Evolutionary conservation across 2,329 filamentous ascomycete species (phyloP).

Genomic region (Amylocarpus encephaloides): DNA sequence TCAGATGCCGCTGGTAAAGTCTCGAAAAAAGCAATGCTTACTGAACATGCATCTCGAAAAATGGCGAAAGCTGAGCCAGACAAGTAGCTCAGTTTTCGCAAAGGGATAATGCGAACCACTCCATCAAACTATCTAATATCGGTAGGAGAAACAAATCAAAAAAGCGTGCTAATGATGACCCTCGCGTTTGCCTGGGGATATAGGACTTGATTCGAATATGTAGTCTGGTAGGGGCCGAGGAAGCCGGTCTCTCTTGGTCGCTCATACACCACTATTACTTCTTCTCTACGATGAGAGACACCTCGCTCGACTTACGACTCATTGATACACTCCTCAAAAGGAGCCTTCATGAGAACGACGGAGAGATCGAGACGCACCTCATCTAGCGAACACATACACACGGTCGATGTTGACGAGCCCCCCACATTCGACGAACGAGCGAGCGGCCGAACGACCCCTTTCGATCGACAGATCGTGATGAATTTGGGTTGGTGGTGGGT

Average conservation of each 20-base stretch:
- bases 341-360: constrained; percentile 2
- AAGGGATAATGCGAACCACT: neutral
- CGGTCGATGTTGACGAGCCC: no score
- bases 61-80: constrained; percentile 2
- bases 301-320: constrained; percentile 2
- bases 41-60: constrained; percentile 19
- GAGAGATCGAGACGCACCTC: neutral
- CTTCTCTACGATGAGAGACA: constrained; percentile 10
- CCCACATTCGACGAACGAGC: no score
- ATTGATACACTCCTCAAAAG: neutral
- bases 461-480: no score
- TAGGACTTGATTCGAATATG: constrained; percentile 27
- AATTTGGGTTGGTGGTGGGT: no score
- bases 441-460: no score
- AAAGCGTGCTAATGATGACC: constrained; percentile 23
- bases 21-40: constrained; percentile 22
- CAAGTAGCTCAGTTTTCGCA: constrained; percentile 15
- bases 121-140: no score
- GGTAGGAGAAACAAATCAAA: neutral
- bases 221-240: constrained; percentile 5
- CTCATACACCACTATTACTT: constrained; percentile 11
- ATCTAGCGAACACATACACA: no score
- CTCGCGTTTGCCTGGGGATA: constrained; percentile 13
- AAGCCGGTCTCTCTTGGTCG: constrained; percentile 14
- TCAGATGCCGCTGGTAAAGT: constrained; percentile 16